Evolutionary conservation across 805 yeast species (phyloP).

Genomic region (Cyberlindnera veronae): DNA sequence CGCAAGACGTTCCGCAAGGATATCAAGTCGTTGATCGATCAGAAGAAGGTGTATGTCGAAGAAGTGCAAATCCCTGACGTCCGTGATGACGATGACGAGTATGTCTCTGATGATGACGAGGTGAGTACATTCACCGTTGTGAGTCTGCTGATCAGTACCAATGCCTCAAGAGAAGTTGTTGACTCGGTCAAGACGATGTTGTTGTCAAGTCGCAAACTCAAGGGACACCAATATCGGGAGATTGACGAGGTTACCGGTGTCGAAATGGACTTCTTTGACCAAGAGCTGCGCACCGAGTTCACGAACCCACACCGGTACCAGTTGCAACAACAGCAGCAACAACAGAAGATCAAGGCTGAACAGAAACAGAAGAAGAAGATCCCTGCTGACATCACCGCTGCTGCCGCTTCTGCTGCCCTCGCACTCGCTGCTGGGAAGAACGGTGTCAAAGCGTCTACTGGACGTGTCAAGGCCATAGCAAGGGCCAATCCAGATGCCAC

Average conservation of each 20-base stretch:
- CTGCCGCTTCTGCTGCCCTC: conserved; percentile 3
- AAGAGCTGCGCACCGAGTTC: conserved; percentile 21
- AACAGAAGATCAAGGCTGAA: background rate
- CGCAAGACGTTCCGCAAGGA: conserved; percentile 50
- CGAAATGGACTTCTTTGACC: conserved; percentile 27
- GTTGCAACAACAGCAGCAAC: background rate
- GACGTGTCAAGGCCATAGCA: conserved; percentile 4
- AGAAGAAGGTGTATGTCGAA: conserved; percentile 28
- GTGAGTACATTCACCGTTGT: background rate
- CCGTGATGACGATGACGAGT: conserved; percentile 6
- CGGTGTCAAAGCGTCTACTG: too few relatives aligned
- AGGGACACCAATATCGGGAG: background rate
- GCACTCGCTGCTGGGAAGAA: background rate
- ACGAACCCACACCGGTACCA: conserved; percentile 1
- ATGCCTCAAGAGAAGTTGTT: conserved; percentile 13
- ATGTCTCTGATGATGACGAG: too few relatives aligned
- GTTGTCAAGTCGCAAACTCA: background rate
- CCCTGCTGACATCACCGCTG: background rate
- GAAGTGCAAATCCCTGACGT: conserved; percentile 25
- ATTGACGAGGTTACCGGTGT: conserved; percentile 18
- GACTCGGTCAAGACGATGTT: conserved; percentile 4
- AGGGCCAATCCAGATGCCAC: conserved; percentile 12
- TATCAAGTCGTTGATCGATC: conserved; percentile 32
- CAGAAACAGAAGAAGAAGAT: background rate
- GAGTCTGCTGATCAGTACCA: conserved; percentile 26